Evolutionary conservation across 1,139 yeast genomes (phyloP).

Genomic region (Geotrichum carabidarum): DNA sequence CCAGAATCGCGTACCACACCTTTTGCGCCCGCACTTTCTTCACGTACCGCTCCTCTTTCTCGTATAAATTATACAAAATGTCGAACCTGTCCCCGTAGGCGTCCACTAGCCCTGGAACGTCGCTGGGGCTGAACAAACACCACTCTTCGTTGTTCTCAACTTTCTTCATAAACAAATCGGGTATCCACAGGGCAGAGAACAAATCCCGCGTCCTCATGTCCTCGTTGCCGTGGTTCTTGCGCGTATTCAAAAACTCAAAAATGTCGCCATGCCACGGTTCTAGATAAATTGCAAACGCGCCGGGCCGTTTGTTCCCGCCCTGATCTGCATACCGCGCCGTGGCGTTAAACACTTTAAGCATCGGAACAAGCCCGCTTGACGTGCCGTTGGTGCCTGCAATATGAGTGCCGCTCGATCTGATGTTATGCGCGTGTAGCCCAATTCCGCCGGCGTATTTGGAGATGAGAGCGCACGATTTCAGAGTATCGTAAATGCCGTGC

Average conservation of each 20-base stretch:
- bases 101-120: slow-evolving; percentile 69
- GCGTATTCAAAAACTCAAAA: slow-evolving; percentile 63
- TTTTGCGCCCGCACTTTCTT: slow-evolving; percentile 64
- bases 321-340: slow-evolving; percentile 86
- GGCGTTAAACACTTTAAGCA: slow-evolving; percentile 76
- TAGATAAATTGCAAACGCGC: slow-evolving; percentile 72
- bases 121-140: slow-evolving; percentile 75
- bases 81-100: slow-evolving; percentile 67
- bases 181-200: slow-evolving; percentile 79
- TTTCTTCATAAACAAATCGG: slow-evolving; percentile 75
- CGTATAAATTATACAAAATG: slow-evolving; percentile 57
- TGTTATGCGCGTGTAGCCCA: slow-evolving; percentile 72
- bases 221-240: slow-evolving; percentile 79
- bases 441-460: slow-evolving; percentile 82
- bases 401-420: slow-evolving; percentile 65
- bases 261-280: slow-evolving; percentile 88
- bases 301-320: slow-evolving; percentile 84
- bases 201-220: slow-evolving; percentile 77
- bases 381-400: slow-evolving; percentile 74
- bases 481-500: slow-evolving; percentile 73
- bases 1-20: slow-evolving; percentile 70
- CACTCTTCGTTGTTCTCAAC: slow-evolving; percentile 65
- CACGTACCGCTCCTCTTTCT: slow-evolving; percentile 54
- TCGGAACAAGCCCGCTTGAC: slow-evolving; percentile 74
- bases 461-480: slow-evolving; percentile 69